phyloP scores from a whole-genome alignment of 2,329 filamentous ascomycete species.

The Elsinoe australis region DNA sequence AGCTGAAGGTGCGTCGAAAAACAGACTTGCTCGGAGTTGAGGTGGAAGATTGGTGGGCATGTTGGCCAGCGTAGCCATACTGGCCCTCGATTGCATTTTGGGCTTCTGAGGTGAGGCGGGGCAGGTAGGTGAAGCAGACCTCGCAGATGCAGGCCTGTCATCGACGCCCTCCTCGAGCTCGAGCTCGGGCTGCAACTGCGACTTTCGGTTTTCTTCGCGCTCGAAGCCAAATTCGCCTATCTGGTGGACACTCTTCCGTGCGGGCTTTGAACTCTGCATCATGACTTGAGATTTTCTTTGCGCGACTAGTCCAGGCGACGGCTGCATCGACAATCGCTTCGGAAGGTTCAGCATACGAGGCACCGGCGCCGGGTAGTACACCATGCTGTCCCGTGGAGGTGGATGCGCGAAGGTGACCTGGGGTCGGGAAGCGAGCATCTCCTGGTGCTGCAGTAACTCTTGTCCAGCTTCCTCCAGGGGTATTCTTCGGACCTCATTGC shows the following conservation, averaged over 20 bases:
- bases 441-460: conserved; percentile 12
- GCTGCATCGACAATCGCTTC: conserved; percentile 71
- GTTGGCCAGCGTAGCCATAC: conserved; percentile 30
- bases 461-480: conserved; percentile 17
- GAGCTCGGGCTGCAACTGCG: background rate
- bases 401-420: conserved; percentile 53
- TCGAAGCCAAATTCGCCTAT: conserved; percentile 20
- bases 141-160: background rate
- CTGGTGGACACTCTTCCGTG: conserved; percentile 43
- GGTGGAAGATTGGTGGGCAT: conserved; percentile 57
- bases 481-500: conserved; percentile 28
- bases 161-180: background rate
- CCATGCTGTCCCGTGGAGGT: conserved; percentile 67
- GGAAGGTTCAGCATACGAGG: conserved; percentile 90
- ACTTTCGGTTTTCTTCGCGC: background rate
- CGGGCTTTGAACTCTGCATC: conserved; percentile 51
- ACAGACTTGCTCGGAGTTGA: conserved; percentile 81
- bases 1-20: conserved; percentile 57
- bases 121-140: conserved; percentile 3
- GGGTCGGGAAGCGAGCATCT: conserved; percentile 26
- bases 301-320: conserved; percentile 56
- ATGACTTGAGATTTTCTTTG: conserved; percentile 67
- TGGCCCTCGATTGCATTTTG: conserved; percentile 27
- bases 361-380: conserved; percentile 91
- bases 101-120: conserved; percentile 1